Evolutionary conservation across 1,284 basidiomycete species (phyloP).

Genomic region (Pseudozyma thailandica): DNA sequence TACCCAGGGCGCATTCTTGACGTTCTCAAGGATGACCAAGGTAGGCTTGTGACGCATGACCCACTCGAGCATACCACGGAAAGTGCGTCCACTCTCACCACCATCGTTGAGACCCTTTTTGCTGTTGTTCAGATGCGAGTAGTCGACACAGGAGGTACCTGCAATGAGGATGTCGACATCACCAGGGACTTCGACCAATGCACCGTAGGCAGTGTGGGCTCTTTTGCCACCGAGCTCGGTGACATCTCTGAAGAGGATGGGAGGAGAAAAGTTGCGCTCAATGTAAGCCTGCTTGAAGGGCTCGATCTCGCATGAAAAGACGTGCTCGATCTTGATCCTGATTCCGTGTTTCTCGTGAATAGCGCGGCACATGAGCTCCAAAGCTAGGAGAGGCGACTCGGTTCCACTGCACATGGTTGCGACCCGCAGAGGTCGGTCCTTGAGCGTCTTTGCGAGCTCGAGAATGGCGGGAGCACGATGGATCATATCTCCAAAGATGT

Average conservation of each 20-base stretch:
- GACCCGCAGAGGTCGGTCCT: slow-evolving; percentile 85
- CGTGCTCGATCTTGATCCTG: slow-evolving; percentile 82
- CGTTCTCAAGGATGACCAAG: slow-evolving; percentile 92
- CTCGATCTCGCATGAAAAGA: slow-evolving; percentile 97
- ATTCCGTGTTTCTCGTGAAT: slow-evolving; percentile 78
- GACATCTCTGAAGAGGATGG: slow-evolving; percentile 90
- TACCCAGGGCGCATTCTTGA: slow-evolving; percentile 88
- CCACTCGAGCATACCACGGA: slow-evolving; percentile 84
- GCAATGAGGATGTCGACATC: slow-evolving; percentile 87
- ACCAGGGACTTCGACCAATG: slow-evolving; percentile 84
- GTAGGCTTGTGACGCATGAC: slow-evolving; percentile 86
- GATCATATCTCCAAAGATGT: slow-evolving; percentile 87
- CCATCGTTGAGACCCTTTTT: slow-evolving; percentile 75
- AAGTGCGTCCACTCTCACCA: slow-evolving; percentile 64
- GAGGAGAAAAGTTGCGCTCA: slow-evolving; percentile 89
- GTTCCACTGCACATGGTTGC: slow-evolving; percentile 98
- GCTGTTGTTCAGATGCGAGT: slow-evolving; percentile 91
- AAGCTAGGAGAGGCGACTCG: slow-evolving; percentile 89
- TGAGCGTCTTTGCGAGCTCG: slow-evolving; percentile 74
- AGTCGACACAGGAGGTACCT: slow-evolving; percentile 95
- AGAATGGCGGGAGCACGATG: slow-evolving; percentile 72
- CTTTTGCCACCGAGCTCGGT: slow-evolving; percentile 77
- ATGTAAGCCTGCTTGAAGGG: slow-evolving; percentile 99
- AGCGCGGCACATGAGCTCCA: slow-evolving; percentile 81
- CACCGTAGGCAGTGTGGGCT: slow-evolving; percentile 86